Conservation (phyloP, 2,329 filamentous ascomycete genomes). For the Exserohilum rostratum region DNA sequence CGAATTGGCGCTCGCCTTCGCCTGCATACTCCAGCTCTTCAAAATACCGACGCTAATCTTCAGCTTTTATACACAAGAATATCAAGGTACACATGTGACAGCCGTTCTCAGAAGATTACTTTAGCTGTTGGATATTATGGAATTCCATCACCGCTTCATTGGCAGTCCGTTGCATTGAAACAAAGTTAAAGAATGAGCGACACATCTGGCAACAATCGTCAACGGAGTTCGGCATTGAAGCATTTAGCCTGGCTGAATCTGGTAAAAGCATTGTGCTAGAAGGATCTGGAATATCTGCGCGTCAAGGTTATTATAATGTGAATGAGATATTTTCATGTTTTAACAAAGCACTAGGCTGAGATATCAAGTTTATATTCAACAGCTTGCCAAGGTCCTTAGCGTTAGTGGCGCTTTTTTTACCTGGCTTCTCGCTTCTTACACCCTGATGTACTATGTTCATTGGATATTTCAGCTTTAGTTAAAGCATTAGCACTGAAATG, state of each 20-base stretch:
- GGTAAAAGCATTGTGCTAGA: not conserved
- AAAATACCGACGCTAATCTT: not conserved
- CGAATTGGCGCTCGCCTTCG: not conserved
- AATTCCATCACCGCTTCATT: not conserved
- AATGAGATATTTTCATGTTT: not conserved
- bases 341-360: not conserved
- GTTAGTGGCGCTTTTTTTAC: not conserved
- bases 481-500: not conserved
- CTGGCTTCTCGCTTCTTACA: not conserved
- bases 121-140: not conserved
- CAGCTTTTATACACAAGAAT: not conserved
- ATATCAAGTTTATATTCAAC: not conserved
- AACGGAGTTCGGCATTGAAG: not conserved
- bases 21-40: not conserved
- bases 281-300: not conserved
- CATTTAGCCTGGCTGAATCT: not conserved
- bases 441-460: not conserved
- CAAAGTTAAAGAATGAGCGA: not conserved
- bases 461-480: not conserved
- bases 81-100: not conserved
- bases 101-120: not conserved
- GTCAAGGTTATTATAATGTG: not conserved
- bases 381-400: not conserved
- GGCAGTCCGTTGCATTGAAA: not conserved
- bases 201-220: not conserved